Evolutionary conservation across 2,329 filamentous ascomycete species (phyloP), one percentile per base, ranked within the genome.

Genomic region (Beauveria rudraprayagi): DNA sequence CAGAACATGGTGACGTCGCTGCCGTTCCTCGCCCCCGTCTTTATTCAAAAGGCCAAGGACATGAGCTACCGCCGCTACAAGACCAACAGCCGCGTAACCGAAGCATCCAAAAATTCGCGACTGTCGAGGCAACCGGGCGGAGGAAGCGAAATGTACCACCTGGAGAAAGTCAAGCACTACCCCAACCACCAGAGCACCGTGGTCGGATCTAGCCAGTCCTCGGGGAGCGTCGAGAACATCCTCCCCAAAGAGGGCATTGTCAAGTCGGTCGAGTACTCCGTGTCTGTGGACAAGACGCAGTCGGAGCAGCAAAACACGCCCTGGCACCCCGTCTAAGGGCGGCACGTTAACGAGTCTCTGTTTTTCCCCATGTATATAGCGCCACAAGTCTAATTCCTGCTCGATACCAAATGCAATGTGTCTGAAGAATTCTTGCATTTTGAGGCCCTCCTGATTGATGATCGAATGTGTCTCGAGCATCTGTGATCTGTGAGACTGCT

Each of bases 1-100:
- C 58, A 78, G 76, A 79, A 78, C 64, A 75, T 79, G 65, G 76
- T 78, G 5, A 78, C 77, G 0, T 78, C 76, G 1, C 70, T 79
- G 1, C 77, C 77, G 0, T 78, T 78, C 67, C 70, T 79, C 0
- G 76, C 77, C 0, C 77, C 77, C 0, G 70, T 78, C 5, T 78
- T 73, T 63, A 63, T 78, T 44, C 72, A 69, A 26, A 77, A 77
- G 62, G 77, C 76, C 16, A 75, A 70, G 51, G 68, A 75, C 37
- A 77, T 78, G 63, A 72, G 72, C 22, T 73, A 68, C 61, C 77
- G 76, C 56, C 69, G 70, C 46, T 72, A 73, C 0, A 68, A 67
- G 53, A 65, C 65, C 22, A 65, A 63, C 44, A 69, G 68, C n/a
- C 71, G 70, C 6, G 62, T 61, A 9, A 67, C 63, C 16, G 63